phyloP scores from a whole-genome alignment of 176 grass and related monocot species.

The Hsuehochloa calcarea region DNA sequence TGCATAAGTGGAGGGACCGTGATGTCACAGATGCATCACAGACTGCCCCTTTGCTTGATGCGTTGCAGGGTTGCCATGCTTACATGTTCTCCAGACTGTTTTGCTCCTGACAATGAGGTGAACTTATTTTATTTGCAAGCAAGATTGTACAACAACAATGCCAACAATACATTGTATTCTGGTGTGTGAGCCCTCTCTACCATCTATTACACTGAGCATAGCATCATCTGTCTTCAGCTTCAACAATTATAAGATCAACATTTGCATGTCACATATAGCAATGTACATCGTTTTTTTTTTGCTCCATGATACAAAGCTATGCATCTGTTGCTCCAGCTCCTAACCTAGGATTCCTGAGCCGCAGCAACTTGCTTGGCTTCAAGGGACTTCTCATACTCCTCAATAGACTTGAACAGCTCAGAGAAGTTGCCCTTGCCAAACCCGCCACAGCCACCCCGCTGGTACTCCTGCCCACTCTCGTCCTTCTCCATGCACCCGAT shows the following conservation, averaged over 20 bases:
- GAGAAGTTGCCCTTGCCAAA: conserved; percentile 97
- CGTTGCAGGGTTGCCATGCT: conserved; percentile 67
- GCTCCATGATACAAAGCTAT: conserved; percentile 31
- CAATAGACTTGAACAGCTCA: conserved; percentile 81
- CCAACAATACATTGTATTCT: neutral
- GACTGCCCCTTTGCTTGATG: conserved; percentile 64
- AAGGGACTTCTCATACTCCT: conserved; percentile 85
- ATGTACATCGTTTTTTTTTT: neutral
- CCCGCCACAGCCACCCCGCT: conserved; percentile 73
- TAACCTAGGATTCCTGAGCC: conserved; percentile 36
- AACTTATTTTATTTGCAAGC: conserved; percentile 23
- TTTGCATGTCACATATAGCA: neutral
- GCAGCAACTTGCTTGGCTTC: conserved; percentile 55
- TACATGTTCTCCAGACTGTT: conserved; percentile 92
- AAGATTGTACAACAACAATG: neutral
- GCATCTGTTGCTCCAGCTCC: neutral
- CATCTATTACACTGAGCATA: conserved; percentile 24
- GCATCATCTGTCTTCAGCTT: neutral
- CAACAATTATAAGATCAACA: neutral
- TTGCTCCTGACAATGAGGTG: conserved; percentile 55
- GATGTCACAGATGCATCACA: conserved; percentile 63
- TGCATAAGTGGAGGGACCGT: conserved; percentile 69
- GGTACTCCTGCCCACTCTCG: conserved; percentile 62
- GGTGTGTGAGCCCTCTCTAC: neutral
- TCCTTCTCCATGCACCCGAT: conserved; percentile 82